Conservation (phyloP, 192 early-diverging fungal species). For the Allomyces macrogynus region DNA sequence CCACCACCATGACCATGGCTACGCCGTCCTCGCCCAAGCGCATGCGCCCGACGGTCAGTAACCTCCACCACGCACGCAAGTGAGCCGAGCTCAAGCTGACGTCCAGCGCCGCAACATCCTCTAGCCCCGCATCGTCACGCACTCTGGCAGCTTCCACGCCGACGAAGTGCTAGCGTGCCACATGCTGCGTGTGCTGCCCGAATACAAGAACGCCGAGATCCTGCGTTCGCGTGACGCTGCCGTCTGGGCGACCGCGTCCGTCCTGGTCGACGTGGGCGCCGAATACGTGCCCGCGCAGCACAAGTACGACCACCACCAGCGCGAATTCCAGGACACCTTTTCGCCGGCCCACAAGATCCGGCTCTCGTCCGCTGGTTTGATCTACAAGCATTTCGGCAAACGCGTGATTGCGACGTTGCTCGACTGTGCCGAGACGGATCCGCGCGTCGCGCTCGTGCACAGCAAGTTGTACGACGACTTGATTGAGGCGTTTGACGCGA, state of each 20-base stretch:
- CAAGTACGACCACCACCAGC: constrained; percentile 85
- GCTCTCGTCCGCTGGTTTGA: constrained; percentile 81
- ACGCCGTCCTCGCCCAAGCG: too few species aligned
- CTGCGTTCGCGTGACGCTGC: constrained; percentile 68
- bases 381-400: constrained; percentile 92
- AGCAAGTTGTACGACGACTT: constrained; percentile 69
- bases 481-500: constrained; percentile 59
- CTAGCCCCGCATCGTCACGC: not conserved
- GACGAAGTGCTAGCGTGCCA: constrained; percentile 82
- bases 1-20: too few species aligned
- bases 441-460: constrained; percentile 45
- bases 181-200: constrained; percentile 47
- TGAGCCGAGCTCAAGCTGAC: too few species aligned
- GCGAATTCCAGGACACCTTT: constrained; percentile 80
- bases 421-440: constrained; percentile 20
- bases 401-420: constrained; percentile 48
- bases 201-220: constrained; percentile 40
- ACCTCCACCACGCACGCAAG: too few species aligned
- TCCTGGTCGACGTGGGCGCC: constrained; percentile 90
- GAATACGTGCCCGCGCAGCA: constrained; percentile 56
- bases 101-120: too few species aligned
- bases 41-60: too few species aligned
- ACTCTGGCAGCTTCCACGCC: constrained; percentile 2
- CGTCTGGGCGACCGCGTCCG: constrained; percentile 50
- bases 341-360: constrained; percentile 51